Conservation (phyloP, 495 filamentous ascomycete genomes). For the Podospora anserina region DNA sequence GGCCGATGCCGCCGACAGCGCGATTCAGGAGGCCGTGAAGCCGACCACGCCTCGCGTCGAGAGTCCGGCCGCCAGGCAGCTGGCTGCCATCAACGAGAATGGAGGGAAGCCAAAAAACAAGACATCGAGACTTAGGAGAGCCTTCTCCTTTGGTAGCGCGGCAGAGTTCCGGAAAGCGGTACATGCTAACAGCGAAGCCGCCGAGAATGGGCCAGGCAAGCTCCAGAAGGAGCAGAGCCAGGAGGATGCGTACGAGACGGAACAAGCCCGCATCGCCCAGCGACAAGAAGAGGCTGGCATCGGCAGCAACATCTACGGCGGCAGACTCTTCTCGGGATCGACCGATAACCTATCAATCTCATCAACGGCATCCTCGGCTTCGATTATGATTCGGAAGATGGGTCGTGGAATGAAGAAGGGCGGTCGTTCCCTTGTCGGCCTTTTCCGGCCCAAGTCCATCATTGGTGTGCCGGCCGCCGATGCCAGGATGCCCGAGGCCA, state of each 20-base stretch:
- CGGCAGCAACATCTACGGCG: slow-evolving; percentile 92
- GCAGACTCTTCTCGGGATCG: slow-evolving; percentile 82
- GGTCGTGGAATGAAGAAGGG: slow-evolving; percentile 95
- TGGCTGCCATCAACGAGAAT: slow-evolving; percentile 76
- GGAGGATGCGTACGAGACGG: slow-evolving; percentile 61
- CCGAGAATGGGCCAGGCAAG: slow-evolving; percentile 56
- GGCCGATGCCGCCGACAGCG: slow-evolving; percentile 30
- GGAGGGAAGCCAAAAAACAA: slow-evolving; percentile 66
- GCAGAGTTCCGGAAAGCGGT: slow-evolving; percentile 83
- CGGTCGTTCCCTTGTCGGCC: slow-evolving; percentile 81
- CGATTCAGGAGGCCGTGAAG: slow-evolving; percentile 35
- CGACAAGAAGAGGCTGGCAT: slow-evolving; percentile 89
- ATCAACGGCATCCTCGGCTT: slow-evolving; percentile 95
- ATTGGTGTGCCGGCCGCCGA: slow-evolving; percentile 73
- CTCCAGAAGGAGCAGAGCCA: slow-evolving; percentile 72
- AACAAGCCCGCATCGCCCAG: slow-evolving; percentile 85
- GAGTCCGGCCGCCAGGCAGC: slow-evolving; percentile 74
- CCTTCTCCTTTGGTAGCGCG: slow-evolving; percentile 96
- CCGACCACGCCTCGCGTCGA: slow-evolving; percentile 34
- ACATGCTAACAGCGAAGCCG: slow-evolving; percentile 47
- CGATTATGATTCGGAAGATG: slow-evolving; percentile 99
- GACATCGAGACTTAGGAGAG: slow-evolving; percentile 84
- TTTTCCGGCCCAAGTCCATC: slow-evolving; percentile 93
- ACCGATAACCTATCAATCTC: slow-evolving; percentile 97
- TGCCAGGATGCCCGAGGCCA: slow-evolving; percentile 59